Percentiles rank a stretch among this genome's conserved stretches.
Conservation (phyloP, 176 grass and related monocot genomes). For the Oropetium thomaeum region DNA sequence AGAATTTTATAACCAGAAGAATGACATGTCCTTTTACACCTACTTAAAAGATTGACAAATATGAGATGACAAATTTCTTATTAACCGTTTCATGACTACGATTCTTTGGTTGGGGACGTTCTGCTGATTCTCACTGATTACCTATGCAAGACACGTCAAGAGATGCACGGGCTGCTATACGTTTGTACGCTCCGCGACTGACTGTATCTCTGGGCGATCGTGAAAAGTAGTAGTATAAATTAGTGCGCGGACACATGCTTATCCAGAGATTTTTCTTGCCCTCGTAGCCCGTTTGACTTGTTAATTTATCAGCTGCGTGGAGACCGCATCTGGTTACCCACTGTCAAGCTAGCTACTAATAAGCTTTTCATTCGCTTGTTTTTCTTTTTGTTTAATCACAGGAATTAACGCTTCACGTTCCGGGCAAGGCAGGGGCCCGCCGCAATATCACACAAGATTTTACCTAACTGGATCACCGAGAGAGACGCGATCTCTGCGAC, state of each 20-base stretch:
- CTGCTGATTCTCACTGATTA: background rate
- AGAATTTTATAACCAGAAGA: no score
- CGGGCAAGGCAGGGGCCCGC: slow-evolving; percentile 5
- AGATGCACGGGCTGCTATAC: background rate
- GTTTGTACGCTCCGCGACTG: no score
- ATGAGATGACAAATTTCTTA: no score
- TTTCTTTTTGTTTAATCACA: background rate
- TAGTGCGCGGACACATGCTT: background rate
- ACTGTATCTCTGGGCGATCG: no score
- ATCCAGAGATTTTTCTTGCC: slow-evolving; percentile 28
- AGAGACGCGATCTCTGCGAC: background rate
- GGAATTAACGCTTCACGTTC: slow-evolving; percentile 14
- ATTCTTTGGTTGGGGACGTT: no score
- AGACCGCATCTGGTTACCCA: background rate
- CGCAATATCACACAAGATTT: background rate
- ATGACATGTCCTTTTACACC: no score
- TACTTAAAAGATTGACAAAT: no score
- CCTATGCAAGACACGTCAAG: background rate
- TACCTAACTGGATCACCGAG: slow-evolving; percentile 36
- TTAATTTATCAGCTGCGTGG: background rate
- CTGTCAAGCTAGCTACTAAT: background rate
- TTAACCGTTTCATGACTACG: no score
- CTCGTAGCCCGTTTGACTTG: slow-evolving; percentile 9
- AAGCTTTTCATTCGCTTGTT: background rate
- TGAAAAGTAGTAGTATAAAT: no score